Base-by-base conservation (phyloP, 768 basidiomycete species). In the Phaeotremella fagi region DNA sequence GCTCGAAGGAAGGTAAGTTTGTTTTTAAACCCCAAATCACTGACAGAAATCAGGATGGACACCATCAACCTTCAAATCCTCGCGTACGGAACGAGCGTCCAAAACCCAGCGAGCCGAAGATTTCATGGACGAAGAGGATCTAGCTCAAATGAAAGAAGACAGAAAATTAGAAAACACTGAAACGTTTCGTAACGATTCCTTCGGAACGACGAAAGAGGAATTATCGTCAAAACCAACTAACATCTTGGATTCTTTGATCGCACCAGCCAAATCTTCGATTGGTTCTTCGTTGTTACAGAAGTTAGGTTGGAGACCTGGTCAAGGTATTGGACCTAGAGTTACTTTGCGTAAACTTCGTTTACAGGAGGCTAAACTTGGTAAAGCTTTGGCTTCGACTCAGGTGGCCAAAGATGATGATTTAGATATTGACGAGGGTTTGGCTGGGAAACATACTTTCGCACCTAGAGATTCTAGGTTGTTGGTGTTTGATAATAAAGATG, bases 121-220 rank as follows among this genome's bases (percentile, higher is more conserved):
- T 70, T 98, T 89, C 70, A 98, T 99, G 95, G 95, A 99, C 76
- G 95, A 97, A 37, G 95, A 99, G 75, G 95, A 98, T 72, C 77
- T 97, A 15, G 83, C 87, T 41, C 89, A 89, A 57, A 73, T 87
- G 55, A 82, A 80, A 28, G 88, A 90, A 35, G 82, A 81, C 60
- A 79, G 84, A 61, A 82, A 80, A 18, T 72, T 95, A 7, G 85
- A 88, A 66, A 86, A 85, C 31, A 84, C 85, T 12, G 87, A 92
- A 29, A 72, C 70, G 0, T 74, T 73, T 50, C 81, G 87, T 60
- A 85, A 85, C 80, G 83, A 86, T 60, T 75, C 84, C 38, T 71
- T 82, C 0, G 82, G 80, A n/a, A 80, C 80, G 0, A 82, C 82
- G 26, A 51, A 59, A 18, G 59, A 64, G n/a, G 66, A 66, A 22